Evolutionary conservation across 2,329 filamentous ascomycete genomes (phyloP).

Genomic region (Neonectria faginata): DNA sequence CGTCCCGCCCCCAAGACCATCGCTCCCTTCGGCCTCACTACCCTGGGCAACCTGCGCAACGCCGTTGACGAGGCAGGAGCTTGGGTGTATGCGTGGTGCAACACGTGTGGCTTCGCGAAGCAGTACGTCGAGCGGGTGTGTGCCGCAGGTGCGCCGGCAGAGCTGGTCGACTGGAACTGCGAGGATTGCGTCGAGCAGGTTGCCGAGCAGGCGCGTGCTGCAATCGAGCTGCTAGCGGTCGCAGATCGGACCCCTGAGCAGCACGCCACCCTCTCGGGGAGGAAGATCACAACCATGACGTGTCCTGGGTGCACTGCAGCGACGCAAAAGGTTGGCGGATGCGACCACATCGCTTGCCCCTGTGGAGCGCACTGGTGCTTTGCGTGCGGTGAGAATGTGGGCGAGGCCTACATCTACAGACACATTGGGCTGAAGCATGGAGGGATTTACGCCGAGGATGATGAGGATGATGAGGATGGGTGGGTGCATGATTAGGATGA

Average conservation of each 20-base stretch:
- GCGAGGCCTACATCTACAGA: constrained; percentile 48
- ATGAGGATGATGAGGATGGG: constrained; percentile 33
- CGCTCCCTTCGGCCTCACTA: constrained; percentile 52
- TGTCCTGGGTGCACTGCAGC: constrained; percentile 54
- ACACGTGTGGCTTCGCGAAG: constrained; percentile 55
- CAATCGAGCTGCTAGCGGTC: not conserved
- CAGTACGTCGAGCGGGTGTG: constrained; percentile 58
- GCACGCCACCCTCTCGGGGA: not conserved
- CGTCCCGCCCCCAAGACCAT: constrained; percentile 54
- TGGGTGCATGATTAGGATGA: constrained; percentile 20
- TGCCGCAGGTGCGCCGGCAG: constrained; percentile 53
- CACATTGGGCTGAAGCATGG: constrained; percentile 53
- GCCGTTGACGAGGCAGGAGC: constrained; percentile 56
- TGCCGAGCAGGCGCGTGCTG: not conserved
- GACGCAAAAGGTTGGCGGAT: constrained; percentile 54
- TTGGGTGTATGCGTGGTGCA: constrained; percentile 64
- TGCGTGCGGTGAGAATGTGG: constrained; percentile 50
- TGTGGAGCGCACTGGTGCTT: constrained; percentile 56
- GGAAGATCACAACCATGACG: constrained; percentile 33
- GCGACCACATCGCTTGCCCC: constrained; percentile 55
- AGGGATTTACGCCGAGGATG: constrained; percentile 41
- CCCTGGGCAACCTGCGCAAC: constrained; percentile 51
- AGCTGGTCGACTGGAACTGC: constrained; percentile 56
- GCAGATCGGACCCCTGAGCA: not conserved
- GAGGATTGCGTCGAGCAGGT: constrained; percentile 49